Percentiles rank a stretch among this genome's conserved stretches.
phyloP scores from a whole-genome alignment of 1,139 yeast species.

The Taiozyma sp. region DNA sequence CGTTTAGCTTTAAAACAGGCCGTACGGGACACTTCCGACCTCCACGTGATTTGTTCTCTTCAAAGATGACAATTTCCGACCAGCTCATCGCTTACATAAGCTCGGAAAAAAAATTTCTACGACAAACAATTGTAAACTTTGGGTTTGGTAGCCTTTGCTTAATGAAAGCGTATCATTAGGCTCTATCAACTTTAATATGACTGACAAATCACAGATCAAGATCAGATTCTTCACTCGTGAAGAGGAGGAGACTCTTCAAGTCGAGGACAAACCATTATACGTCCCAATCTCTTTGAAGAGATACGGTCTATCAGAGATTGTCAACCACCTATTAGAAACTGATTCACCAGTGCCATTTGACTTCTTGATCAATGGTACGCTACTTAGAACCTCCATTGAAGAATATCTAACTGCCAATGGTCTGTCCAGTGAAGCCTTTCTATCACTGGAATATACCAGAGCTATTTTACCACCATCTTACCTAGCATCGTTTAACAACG shows the following conservation, averaged over 20 bases:
- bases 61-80: neutral
- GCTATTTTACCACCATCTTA: slow-evolving; percentile 92
- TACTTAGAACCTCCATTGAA: slow-evolving; percentile 71
- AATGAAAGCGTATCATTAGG: neutral
- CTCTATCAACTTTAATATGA: slow-evolving; percentile 16
- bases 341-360: slow-evolving; percentile 80
- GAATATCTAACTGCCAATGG: slow-evolving; percentile 75
- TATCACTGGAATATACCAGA: slow-evolving; percentile 83
- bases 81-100: slow-evolving; percentile 3
- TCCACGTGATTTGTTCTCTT: neutral
- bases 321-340: slow-evolving; percentile 69
- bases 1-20: neutral
- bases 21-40: neutral
- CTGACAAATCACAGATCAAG: slow-evolving; percentile 51
- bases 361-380: slow-evolving; percentile 79
- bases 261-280: slow-evolving; percentile 77
- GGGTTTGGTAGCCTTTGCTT: neutral
- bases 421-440: slow-evolving; percentile 72
- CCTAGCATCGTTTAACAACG: slow-evolving; percentile 82
- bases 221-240: slow-evolving; percentile 85
- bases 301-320: slow-evolving; percentile 91
- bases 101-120: neutral
- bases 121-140: neutral
- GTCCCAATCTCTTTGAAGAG: slow-evolving; percentile 85
- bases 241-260: slow-evolving; percentile 62